These are phyloP conservation scores for Nosema muscidifuracis DNA, from an alignment of 371 early-diverging fungal genomes.

Conservation along the genomic window DNA sequence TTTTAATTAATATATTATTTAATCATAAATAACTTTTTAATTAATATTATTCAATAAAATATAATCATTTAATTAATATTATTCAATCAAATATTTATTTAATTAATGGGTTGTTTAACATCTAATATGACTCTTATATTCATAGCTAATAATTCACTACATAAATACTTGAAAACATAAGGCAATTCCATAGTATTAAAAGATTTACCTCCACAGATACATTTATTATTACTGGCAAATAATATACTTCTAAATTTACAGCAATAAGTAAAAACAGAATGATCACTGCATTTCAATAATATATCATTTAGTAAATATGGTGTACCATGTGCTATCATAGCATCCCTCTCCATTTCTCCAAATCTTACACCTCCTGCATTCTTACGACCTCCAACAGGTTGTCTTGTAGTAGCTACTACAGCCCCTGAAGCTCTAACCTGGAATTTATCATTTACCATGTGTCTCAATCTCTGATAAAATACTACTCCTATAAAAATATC, in stretches of 20 bases:
- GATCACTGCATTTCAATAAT: constrained; percentile 94
- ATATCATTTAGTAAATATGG: constrained; percentile 88
- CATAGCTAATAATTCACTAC: constrained; percentile 90
- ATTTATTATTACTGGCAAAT: constrained; percentile 26
- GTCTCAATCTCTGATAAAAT: constrained; percentile 97
- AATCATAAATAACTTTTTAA: too few species aligned
- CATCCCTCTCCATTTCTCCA: constrained; percentile 99
- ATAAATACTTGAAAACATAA: constrained; percentile 91
- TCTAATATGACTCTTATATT: constrained; percentile 68
- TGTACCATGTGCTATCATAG: constrained; percentile 92
- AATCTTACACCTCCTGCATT: constrained; percentile 94
- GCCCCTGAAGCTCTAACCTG: constrained; percentile 97
- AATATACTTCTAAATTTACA: constrained; percentile 45
- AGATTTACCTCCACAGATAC: constrained; percentile 40
- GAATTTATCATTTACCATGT: constrained; percentile 99
- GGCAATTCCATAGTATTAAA: constrained; percentile 84
- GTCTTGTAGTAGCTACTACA: constrained; percentile 85
- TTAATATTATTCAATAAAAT: too few species aligned
- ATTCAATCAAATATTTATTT: too few species aligned
- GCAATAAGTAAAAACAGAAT: constrained; percentile 64
- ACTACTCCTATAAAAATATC: constrained; percentile 98
- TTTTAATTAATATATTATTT: too few species aligned
- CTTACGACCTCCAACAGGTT: constrained; percentile 97
- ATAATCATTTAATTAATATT: too few species aligned
- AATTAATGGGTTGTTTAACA: constrained; percentile 5